Conservation (phyloP, 2,329 filamentous ascomycete genomes). For the Trichophyton mentagrophytes region DNA sequence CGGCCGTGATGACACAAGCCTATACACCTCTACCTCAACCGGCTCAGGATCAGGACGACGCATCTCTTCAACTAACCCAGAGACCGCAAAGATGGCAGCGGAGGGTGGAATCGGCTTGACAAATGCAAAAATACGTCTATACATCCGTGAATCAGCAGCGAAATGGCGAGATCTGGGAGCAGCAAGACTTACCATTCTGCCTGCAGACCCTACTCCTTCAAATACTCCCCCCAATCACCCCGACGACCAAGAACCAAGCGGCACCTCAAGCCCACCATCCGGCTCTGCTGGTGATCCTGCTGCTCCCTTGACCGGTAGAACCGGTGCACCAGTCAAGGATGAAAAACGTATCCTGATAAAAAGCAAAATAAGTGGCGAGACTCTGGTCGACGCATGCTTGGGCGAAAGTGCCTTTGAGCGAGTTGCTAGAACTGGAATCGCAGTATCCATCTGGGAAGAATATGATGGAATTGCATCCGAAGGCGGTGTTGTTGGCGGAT, state of each 20-base stretch:
- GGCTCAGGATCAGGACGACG: constrained; percentile 30
- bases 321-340: constrained; percentile 43
- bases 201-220: constrained; percentile 28
- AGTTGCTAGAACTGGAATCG: constrained; percentile 72
- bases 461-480: constrained; percentile 46
- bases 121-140: constrained; percentile 76
- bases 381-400: constrained; percentile 70
- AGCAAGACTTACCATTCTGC: constrained; percentile 68
- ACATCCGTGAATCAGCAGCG: constrained; percentile 58
- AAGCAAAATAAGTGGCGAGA: constrained; percentile 52
- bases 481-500: constrained; percentile 46
- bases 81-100: constrained; percentile 38
- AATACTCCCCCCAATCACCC: constrained; percentile 40
- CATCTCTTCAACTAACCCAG: constrained; percentile 27
- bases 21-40: constrained; percentile 44
- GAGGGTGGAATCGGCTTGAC: constrained; percentile 51
- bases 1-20: constrained; percentile 39
- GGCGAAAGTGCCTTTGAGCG: constrained; percentile 74
- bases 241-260: constrained; percentile 22
- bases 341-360: constrained; percentile 79
- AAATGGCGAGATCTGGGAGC: constrained; percentile 91
- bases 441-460: constrained; percentile 78
- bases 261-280: constrained; percentile 10
- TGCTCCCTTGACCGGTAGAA: constrained; percentile 10
- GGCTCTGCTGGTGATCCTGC: constrained; percentile 16